Conservation (phyloP, 2,329 filamentous ascomycete genomes). For the Epicoccum nigrum region DNA sequence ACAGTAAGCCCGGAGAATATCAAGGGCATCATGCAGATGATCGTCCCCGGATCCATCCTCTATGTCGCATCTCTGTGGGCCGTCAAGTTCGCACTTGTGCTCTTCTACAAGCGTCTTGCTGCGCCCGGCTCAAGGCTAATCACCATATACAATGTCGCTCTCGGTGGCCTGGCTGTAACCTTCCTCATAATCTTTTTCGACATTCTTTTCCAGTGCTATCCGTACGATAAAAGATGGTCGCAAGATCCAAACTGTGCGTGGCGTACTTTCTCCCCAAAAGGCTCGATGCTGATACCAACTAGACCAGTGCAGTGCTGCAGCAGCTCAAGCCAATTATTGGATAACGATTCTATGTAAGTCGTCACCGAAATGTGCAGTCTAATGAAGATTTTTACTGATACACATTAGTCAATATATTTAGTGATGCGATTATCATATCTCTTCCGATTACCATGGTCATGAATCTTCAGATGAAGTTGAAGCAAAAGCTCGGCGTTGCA, state of each 20-base stretch:
- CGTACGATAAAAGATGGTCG: constrained; percentile 39
- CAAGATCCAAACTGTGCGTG: constrained; percentile 25
- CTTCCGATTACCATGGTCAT: constrained; percentile 32
- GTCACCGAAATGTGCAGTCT: not conserved
- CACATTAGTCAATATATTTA: constrained; percentile 27
- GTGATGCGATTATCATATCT: constrained; percentile 28
- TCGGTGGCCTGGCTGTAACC: constrained; percentile 38
- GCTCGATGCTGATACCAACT: constrained; percentile 11
- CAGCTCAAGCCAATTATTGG: constrained; percentile 29
- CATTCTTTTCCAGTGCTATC: constrained; percentile 51
- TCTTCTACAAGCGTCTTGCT: constrained; percentile 52
- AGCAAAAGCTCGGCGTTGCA: constrained; percentile 30
- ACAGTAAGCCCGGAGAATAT: constrained; percentile 23
- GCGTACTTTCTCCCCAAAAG: not conserved
- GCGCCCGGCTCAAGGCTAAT: constrained; percentile 46
- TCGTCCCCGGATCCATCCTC: constrained; percentile 50
- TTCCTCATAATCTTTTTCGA: constrained; percentile 49
- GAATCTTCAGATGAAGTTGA: constrained; percentile 30
- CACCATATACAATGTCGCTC: constrained; percentile 46
- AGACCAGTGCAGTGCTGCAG: constrained; percentile 31
- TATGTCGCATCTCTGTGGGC: constrained; percentile 52
- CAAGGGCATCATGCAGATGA: constrained; percentile 43
- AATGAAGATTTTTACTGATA: not conserved
- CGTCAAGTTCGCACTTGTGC: constrained; percentile 50
- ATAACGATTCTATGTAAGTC: constrained; percentile 29